Conservation (phyloP, 2,329 filamentous ascomycete genomes). For the Beauveria brongniartii region DNA sequence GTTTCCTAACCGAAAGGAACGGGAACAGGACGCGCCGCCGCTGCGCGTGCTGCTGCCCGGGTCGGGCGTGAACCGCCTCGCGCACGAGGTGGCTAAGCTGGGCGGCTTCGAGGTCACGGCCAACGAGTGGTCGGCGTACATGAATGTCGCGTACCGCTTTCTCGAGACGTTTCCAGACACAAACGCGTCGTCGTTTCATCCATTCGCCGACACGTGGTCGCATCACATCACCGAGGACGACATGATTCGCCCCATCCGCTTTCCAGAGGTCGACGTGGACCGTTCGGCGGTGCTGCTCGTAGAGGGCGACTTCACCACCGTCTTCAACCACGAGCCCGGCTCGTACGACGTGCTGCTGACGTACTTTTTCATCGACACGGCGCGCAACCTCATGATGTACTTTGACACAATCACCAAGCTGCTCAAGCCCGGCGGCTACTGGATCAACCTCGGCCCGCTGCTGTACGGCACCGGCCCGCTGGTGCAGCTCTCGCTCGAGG, state of each 20-base stretch:
- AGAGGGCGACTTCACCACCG: conserved; percentile 49
- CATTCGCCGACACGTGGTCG: conserved; percentile 49
- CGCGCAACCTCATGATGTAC: conserved; percentile 46
- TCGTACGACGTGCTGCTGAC: conserved; percentile 44
- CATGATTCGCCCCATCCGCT: conserved; percentile 36
- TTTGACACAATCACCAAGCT: conserved; percentile 43
- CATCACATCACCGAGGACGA: conserved; percentile 42
- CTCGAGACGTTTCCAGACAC: conserved; percentile 26
- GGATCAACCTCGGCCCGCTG: conserved; percentile 50
- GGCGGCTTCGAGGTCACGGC: conserved; percentile 43
- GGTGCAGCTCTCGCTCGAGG: conserved; percentile 46
- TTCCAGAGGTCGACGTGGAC: conserved; percentile 34
- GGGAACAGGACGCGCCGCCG: background rate
- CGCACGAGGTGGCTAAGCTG: conserved; percentile 40
- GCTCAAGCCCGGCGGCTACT: conserved; percentile 39
- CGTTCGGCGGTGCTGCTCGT: conserved; percentile 34
- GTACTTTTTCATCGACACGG: conserved; percentile 55
- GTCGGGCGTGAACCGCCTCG: conserved; percentile 43
- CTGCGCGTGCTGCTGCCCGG: conserved; percentile 42
- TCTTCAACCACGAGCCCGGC: conserved; percentile 20
- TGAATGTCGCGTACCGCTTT: conserved; percentile 47
- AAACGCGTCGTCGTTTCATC: conserved; percentile 30
- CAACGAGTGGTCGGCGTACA: conserved; percentile 52
- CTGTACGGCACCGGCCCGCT: conserved; percentile 47
- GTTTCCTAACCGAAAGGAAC: conserved; percentile 20